These are phyloP conservation scores for Aspergillus sp. DNA, from an alignment of 2,329 filamentous ascomycete species.

Conservation along the genomic window DNA sequence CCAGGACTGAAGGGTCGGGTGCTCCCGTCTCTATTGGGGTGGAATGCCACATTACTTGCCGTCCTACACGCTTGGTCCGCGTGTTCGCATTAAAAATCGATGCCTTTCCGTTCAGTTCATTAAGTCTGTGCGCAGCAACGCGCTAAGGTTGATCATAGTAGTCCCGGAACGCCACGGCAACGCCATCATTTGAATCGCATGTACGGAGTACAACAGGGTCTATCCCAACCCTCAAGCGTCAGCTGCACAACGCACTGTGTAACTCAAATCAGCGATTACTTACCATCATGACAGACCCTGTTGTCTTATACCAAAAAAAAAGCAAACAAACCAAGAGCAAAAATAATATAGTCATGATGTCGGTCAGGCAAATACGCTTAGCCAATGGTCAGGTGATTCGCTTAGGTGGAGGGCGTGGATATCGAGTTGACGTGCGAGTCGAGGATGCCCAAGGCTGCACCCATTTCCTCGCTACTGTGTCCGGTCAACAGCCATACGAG, in stretches of 20 bases:
- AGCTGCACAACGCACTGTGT: neutral
- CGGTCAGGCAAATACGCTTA: conserved; percentile 2
- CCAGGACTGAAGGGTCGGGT: neutral
- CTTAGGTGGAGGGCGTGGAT: conserved; percentile 18
- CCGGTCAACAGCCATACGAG: conserved; percentile 43
- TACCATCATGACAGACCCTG: conserved; percentile 10
- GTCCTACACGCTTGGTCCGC: conserved; percentile 16
- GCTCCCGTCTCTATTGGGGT: conserved; percentile 11
- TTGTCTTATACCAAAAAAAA: conserved; percentile 15
- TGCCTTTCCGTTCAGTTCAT: conserved; percentile 26
- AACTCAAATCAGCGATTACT: neutral
- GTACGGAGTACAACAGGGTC: neutral
- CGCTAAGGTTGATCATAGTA: conserved; percentile 13
- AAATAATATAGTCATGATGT: conserved; percentile 1
- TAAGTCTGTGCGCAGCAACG: conserved; percentile 18
- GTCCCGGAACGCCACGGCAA: conserved; percentile 17
- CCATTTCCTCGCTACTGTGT: conserved; percentile 33
- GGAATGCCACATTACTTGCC: conserved; percentile 16
- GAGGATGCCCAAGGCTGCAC: conserved; percentile 30
- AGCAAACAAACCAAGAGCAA: conserved; percentile 6
- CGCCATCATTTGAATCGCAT: conserved; percentile 15
- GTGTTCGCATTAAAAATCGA: conserved; percentile 22
- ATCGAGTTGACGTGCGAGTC: conserved; percentile 25
- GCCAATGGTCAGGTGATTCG: conserved; percentile 8
- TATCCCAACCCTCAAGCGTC: neutral